phyloP scores from a whole-genome alignment of 805 yeast species.

The Cyberlindnera xylosilytica region DNA sequence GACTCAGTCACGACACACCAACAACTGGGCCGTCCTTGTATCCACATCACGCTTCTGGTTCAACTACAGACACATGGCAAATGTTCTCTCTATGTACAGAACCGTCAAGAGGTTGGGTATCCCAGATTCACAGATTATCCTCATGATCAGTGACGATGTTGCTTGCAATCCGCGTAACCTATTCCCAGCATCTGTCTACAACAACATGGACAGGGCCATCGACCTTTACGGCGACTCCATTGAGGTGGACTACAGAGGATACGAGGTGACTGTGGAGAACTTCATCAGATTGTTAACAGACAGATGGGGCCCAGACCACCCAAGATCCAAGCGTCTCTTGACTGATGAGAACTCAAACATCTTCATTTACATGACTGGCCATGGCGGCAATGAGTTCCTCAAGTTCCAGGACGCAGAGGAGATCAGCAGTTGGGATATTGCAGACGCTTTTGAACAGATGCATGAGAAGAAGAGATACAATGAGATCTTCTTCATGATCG shows the following conservation, averaged over 20 bases:
- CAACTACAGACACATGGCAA: slow-evolving; percentile 97
- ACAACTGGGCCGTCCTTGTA: slow-evolving; percentile 82
- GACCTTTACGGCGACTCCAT: slow-evolving; percentile 93
- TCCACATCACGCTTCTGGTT: slow-evolving; percentile 98
- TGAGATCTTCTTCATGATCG: slow-evolving; percentile 95
- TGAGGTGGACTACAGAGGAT: slow-evolving; percentile 96
- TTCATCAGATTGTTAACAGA: slow-evolving; percentile 91
- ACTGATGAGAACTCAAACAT: slow-evolving; percentile 95
- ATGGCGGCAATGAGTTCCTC: slow-evolving; percentile 96
- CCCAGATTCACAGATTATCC: slow-evolving; percentile 94
- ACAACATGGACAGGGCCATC: slow-evolving; percentile 85
- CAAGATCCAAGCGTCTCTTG: slow-evolving; percentile 82
- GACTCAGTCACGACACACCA: slow-evolving; percentile 47
- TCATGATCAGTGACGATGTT: slow-evolving; percentile 95
- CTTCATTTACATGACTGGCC: slow-evolving; percentile 95
- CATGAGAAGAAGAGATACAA: slow-evolving; percentile 92
- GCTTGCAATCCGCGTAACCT: slow-evolving; percentile 96
- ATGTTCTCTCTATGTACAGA: slow-evolving; percentile 88
- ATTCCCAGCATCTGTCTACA: slow-evolving; percentile 94
- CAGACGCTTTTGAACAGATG: slow-evolving; percentile 97
- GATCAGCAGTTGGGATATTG: slow-evolving; percentile 90
- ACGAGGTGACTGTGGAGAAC: slow-evolving; percentile 97
- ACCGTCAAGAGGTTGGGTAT: slow-evolving; percentile 95
- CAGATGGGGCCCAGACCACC: slow-evolving; percentile 93
- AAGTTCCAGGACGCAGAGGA: slow-evolving; percentile 99